Conservation (phyloP, 2,329 filamentous ascomycete species). For the Aspergillus floridensis region DNA sequence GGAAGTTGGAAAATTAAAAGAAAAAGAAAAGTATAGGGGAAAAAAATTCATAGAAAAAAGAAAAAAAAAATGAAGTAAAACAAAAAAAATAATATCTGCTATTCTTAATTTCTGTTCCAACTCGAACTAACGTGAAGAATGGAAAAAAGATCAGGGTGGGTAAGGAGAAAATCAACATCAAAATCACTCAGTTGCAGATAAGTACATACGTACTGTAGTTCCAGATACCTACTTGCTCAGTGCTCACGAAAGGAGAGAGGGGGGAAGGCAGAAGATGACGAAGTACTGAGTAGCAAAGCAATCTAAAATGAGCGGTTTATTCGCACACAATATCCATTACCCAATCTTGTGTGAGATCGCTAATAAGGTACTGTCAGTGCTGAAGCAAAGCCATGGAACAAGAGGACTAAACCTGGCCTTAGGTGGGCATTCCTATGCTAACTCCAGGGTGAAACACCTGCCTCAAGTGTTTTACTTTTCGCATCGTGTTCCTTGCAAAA, state of each 20-base stretch:
- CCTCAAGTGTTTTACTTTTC: conserved; percentile 6
- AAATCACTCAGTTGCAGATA: background rate
- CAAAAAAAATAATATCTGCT: background rate
- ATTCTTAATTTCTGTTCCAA: background rate
- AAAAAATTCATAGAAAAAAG: background rate
- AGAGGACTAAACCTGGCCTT: conserved; percentile 4
- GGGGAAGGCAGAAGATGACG: background rate
- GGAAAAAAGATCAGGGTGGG: conserved; percentile 2
- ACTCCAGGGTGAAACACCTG: conserved; percentile 13
- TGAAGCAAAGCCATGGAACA: conserved; percentile 13
- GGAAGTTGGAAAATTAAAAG: background rate
- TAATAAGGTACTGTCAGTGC: conserved; percentile 10
- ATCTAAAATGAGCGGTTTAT: conserved; percentile 5
- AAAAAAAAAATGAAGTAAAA: background rate
- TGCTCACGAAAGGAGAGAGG: background rate
- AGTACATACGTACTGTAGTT: background rate
- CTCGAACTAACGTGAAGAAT: background rate
- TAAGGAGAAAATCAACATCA: background rate
- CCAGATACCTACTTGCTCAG: too few species aligned
- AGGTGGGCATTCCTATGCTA: conserved; percentile 9
- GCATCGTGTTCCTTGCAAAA: background rate
- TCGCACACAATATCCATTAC: conserved; percentile 3
- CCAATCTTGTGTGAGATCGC: background rate
- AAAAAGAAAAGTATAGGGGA: background rate
- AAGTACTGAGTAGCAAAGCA: background rate